phyloP scores from a whole-genome alignment of 2,329 filamentous ascomycete species.

The Xylariomycetidae sp. region DNA sequence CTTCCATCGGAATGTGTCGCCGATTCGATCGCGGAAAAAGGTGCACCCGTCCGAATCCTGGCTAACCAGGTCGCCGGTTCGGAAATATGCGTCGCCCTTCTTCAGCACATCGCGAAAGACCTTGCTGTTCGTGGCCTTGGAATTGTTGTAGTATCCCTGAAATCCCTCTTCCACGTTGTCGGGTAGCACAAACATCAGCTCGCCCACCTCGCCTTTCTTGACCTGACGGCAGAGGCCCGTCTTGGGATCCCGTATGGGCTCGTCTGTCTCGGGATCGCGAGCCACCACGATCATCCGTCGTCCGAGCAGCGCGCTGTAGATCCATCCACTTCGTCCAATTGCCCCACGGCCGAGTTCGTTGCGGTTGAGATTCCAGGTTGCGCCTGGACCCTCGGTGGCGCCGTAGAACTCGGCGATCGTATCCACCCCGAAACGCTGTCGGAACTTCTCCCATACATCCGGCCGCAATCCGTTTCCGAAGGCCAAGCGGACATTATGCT shows the following conservation, averaged over 20 bases:
- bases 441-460: slow-evolving; percentile 80
- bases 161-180: slow-evolving; percentile 59
- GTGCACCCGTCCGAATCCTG: slow-evolving; percentile 63
- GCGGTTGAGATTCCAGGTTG: slow-evolving; percentile 64
- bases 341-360: slow-evolving; percentile 73
- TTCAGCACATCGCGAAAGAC: slow-evolving; percentile 66
- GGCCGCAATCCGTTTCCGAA: slow-evolving; percentile 83
- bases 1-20: slow-evolving; percentile 76
- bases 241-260: slow-evolving; percentile 58
- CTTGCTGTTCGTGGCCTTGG: slow-evolving; percentile 64
- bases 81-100: slow-evolving; percentile 76
- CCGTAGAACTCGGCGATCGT: slow-evolving; percentile 77
- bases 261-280: slow-evolving; percentile 65
- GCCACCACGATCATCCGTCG: slow-evolving; percentile 52
- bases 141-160: slow-evolving; percentile 77
- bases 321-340: slow-evolving; percentile 64
- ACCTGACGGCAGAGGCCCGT: slow-evolving; percentile 63
- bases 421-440: slow-evolving; percentile 70
- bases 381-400: slow-evolving; percentile 65
- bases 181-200: slow-evolving; percentile 69
- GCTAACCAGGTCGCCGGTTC: slow-evolving; percentile 76
- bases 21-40: slow-evolving; percentile 77
- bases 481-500: slow-evolving; percentile 66
- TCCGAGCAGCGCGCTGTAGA: slow-evolving; percentile 51
- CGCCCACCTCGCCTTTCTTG: slow-evolving; percentile 59